These are phyloP conservation scores for Cladobotryum mycophilum DNA, from an alignment of 2,329 filamentous ascomycete species.

Conservation along the genomic window DNA sequence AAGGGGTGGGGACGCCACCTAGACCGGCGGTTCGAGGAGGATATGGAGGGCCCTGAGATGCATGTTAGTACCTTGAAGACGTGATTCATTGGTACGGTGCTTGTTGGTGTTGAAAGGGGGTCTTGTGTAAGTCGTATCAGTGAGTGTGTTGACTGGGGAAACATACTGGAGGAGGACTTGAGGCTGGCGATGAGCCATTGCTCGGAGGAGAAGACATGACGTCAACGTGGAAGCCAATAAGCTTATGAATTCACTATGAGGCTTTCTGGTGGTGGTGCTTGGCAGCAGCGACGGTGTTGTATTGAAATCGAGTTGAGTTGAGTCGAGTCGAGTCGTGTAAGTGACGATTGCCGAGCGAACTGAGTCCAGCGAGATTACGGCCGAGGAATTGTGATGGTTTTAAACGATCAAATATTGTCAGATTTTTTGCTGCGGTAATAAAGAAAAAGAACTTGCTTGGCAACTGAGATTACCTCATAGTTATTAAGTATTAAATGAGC, in stretches of 20 bases:
- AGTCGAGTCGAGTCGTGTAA: too few species aligned
- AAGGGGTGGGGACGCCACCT: slow-evolving; percentile 51
- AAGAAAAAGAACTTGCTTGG: too few species aligned
- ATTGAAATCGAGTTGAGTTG: too few species aligned
- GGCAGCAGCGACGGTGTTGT: not conserved
- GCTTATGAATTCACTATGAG: not conserved
- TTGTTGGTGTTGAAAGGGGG: too few species aligned
- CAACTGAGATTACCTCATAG: too few species aligned
- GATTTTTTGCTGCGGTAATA: too few species aligned
- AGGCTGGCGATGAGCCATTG: not conserved
- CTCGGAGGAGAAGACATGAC: not conserved
- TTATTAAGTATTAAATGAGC: too few species aligned
- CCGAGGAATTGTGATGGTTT: too few species aligned
- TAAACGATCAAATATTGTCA: too few species aligned
- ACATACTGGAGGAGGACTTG: not conserved
- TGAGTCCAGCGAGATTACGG: too few species aligned
- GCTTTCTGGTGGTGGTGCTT: not conserved
- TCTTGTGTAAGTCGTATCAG: not conserved
- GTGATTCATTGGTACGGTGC: not conserved
- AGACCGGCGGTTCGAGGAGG: slow-evolving; percentile 39
- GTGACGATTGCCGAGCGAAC: too few species aligned
- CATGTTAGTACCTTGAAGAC: slow-evolving; percentile 11
- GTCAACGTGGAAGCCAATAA: too few species aligned
- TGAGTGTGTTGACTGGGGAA: not conserved
- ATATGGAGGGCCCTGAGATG: slow-evolving; percentile 30